Conservation (phyloP, 78 protist genomes). For the Mastigamoeba balamuthi region DNA sequence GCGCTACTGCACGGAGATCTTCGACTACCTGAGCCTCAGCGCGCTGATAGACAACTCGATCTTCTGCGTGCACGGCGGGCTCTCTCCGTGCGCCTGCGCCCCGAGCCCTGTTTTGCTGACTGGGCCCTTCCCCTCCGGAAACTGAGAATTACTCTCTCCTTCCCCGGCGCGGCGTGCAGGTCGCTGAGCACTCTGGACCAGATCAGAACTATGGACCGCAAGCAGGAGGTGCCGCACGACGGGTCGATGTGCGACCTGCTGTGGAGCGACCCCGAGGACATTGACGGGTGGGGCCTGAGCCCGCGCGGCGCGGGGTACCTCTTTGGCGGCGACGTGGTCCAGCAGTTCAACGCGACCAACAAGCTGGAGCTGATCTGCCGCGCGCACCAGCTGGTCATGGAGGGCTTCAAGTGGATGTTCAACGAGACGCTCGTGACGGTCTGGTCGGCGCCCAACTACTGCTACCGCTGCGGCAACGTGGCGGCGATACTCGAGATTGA, state of each 20-base stretch:
- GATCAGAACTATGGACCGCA: slow-evolving; percentile 92
- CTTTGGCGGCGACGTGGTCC: slow-evolving; percentile 94
- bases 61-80: slow-evolving; percentile 98
- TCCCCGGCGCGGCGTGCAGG: too few species aligned
- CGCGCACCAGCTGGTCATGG: slow-evolving; percentile 99
- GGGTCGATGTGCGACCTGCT: slow-evolving; percentile 99
- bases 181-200: slow-evolving; percentile 13
- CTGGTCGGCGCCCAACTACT: slow-evolving; percentile 99
- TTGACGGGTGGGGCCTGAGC: slow-evolving; percentile 88
- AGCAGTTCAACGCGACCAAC: slow-evolving; percentile 77
- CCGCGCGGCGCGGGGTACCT: slow-evolving; percentile 99
- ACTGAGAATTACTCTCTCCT: background rate
- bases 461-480: slow-evolving; percentile 95
- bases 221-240: slow-evolving; percentile 98
- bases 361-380: slow-evolving; percentile 82
- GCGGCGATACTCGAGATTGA: slow-evolving; percentile 92
- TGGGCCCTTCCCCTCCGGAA: background rate
- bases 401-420: slow-evolving; percentile 97
- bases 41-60: slow-evolving; percentile 88
- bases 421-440: slow-evolving; percentile 90
- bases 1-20: slow-evolving; percentile 95
- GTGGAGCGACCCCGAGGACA: slow-evolving; percentile 98
- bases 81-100: slow-evolving; percentile 87
- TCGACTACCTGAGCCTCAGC: slow-evolving; percentile 92
- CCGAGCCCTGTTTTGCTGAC: slow-evolving; percentile 72